These are phyloP conservation scores for Pholiota molesta DNA, from an alignment of 768 basidiomycete genomes.

Conservation along the genomic window DNA sequence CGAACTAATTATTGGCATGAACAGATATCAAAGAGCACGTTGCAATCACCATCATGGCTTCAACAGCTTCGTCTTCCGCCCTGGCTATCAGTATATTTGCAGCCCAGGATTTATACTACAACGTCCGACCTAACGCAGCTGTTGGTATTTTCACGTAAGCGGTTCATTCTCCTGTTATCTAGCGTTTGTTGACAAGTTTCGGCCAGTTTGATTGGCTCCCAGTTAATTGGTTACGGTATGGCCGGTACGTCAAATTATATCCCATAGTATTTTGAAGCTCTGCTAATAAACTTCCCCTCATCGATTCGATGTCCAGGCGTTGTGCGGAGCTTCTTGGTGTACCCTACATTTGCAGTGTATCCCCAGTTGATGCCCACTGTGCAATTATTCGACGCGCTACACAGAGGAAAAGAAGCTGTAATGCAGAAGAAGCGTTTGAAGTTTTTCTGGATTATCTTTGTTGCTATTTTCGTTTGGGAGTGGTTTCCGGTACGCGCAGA, in stretches of 20 bases:
- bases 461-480: slow-evolving; percentile 59
- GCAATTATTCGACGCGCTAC: slow-evolving; percentile 47
- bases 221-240: slow-evolving; percentile 46
- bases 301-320: slow-evolving; percentile 17
- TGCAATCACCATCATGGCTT: slow-evolving; percentile 61
- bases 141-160: slow-evolving; percentile 43
- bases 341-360: slow-evolving; percentile 51
- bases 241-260: slow-evolving; percentile 27
- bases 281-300: background rate
- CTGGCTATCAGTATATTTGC: slow-evolving; percentile 63
- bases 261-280: too few relatives aligned
- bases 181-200: background rate
- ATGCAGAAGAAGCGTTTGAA: slow-evolving; percentile 56
- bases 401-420: slow-evolving; percentile 43
- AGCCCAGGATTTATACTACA: slow-evolving; percentile 51
- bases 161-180: background rate
- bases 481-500: slow-evolving; percentile 43
- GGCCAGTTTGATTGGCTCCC: slow-evolving; percentile 34
- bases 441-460: slow-evolving; percentile 58
- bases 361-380: slow-evolving; percentile 41
- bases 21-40: slow-evolving; percentile 60
- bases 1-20: background rate
- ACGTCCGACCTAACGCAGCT: slow-evolving; percentile 43
- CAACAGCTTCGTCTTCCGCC: slow-evolving; percentile 60
- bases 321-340: slow-evolving; percentile 54